Evolutionary conservation across 331 rosid genomes (phyloP).

Genomic region (Pyracantha coccinea): DNA sequence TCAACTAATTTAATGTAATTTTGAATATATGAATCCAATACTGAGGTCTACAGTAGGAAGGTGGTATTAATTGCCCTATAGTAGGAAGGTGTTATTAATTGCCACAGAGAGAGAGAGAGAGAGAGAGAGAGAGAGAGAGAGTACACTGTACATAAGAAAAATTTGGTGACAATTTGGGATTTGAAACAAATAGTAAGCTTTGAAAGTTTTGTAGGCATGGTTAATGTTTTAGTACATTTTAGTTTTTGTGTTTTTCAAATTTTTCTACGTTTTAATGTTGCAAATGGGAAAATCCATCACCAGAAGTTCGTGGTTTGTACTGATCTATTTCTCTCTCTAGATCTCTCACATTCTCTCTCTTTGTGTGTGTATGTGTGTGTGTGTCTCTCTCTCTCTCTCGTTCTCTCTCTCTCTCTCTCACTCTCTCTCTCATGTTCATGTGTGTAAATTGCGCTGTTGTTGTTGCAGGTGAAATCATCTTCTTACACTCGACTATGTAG

Average conservation of each 20-base stretch:
- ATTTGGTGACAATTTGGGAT: not conserved
- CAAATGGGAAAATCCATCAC: slow-evolving; percentile 6
- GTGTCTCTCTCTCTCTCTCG: too few relatives aligned
- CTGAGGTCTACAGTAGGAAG: not conserved
- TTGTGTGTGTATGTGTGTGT: not conserved
- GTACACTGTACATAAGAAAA: not conserved
- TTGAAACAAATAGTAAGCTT: not conserved
- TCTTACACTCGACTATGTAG: slow-evolving; percentile 32
- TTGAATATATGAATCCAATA: not conserved
- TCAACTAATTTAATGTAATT: not conserved
- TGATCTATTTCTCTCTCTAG: not conserved
- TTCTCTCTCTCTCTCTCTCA: too few relatives aligned
- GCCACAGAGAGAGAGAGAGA: not conserved
- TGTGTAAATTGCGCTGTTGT: not conserved
- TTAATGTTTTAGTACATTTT: not conserved
- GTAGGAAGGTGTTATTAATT: too few relatives aligned
- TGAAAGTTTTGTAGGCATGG: not conserved
- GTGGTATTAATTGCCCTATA: not conserved
- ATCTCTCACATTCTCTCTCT: not conserved
- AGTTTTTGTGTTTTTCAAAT: not conserved
- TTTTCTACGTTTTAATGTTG: not conserved
- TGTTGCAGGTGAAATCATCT: slow-evolving; percentile 34
- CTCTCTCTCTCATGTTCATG: not conserved
- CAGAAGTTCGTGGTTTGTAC: slow-evolving; percentile 7
- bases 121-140: not conserved